phyloP scores from a whole-genome alignment of 805 yeast genomes.

The Kodamaea hsintzibuensis region DNA sequence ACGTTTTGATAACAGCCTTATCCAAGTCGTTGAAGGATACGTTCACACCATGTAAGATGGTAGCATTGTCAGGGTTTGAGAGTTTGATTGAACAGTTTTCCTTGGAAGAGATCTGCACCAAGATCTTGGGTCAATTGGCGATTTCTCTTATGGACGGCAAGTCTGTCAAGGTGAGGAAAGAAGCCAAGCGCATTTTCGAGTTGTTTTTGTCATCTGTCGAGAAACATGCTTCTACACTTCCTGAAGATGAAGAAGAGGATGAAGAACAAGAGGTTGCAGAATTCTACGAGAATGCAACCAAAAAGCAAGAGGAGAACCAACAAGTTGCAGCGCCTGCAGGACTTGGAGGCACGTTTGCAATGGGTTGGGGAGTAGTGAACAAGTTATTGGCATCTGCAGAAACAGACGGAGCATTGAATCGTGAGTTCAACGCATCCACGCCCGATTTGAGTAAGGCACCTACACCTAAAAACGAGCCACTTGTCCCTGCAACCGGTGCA shows the following conservation, averaged over 20 bases:
- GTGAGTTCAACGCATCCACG: constrained; percentile 38
- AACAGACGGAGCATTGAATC: constrained; percentile 35
- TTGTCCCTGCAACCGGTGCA: background rate
- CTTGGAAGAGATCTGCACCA: constrained; percentile 75
- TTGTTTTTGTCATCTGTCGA: constrained; percentile 48
- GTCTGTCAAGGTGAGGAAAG: constrained; percentile 65
- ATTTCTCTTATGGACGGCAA: constrained; percentile 74
- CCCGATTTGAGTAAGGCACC: constrained; percentile 34
- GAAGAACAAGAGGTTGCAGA: constrained; percentile 38
- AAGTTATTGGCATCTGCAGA: constrained; percentile 33
- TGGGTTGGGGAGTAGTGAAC: constrained; percentile 42
- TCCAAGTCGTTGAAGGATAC: constrained; percentile 81
- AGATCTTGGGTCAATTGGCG: constrained; percentile 80
- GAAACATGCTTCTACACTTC: constrained; percentile 35
- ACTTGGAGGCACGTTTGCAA: constrained; percentile 16
- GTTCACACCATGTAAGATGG: constrained; percentile 69
- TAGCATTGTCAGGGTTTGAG: constrained; percentile 74
- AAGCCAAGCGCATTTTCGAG: constrained; percentile 70
- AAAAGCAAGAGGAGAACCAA: constrained; percentile 17
- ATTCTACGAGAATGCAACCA: constrained; percentile 21
- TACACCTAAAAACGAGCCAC: constrained; percentile 24
- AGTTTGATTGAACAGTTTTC: constrained; percentile 64
- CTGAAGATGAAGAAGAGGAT: constrained; percentile 37
- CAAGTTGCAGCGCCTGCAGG: constrained; percentile 9
- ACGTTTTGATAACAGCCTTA: constrained; percentile 84